Conservation (phyloP, 2,329 filamentous ascomycete genomes). For the Rhynchosporium agropyri region DNA sequence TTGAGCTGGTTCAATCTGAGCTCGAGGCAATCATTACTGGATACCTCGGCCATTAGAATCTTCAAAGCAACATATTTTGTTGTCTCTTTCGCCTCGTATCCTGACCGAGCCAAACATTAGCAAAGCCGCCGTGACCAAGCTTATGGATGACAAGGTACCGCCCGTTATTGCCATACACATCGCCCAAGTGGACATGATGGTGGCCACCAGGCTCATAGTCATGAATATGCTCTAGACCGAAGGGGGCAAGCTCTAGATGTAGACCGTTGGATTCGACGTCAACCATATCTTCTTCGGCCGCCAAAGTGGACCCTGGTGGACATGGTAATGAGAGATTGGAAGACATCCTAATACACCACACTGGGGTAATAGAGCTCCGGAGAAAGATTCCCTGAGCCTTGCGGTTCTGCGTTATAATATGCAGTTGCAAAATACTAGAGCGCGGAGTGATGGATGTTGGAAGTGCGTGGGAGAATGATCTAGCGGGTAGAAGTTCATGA, state of each 20-base stretch:
- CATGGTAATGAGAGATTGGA: constrained; percentile 20
- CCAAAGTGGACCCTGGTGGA: constrained; percentile 16
- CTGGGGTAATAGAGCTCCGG: constrained; percentile 15
- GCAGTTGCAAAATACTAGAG: constrained; percentile 2
- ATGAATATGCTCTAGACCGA: constrained; percentile 24
- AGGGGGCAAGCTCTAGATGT: constrained; percentile 17
- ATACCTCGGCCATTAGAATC: constrained; percentile 25
- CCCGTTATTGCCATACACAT: constrained; percentile 23
- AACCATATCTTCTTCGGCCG: constrained; percentile 6
- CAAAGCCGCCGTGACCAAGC: constrained; percentile 46
- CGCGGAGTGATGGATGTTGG: not conserved
- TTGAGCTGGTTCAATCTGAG: constrained; percentile 21
- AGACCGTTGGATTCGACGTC: constrained; percentile 16
- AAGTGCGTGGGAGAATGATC: not conserved
- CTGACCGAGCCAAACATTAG: constrained; percentile 46
- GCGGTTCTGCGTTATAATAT: constrained; percentile 14
- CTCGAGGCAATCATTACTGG: constrained; percentile 19
- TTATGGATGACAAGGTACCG: constrained; percentile 46
- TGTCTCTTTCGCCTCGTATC: constrained; percentile 33
- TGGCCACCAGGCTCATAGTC: constrained; percentile 30
- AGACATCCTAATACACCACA: constrained; percentile 16
- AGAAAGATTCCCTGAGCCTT: constrained; percentile 16
- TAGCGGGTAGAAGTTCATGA: not conserved
- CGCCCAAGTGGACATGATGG: constrained; percentile 37
- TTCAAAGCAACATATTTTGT: constrained; percentile 25